Conservation (phyloP, 208 protist species). For the Wallacemonas sp. region DNA sequence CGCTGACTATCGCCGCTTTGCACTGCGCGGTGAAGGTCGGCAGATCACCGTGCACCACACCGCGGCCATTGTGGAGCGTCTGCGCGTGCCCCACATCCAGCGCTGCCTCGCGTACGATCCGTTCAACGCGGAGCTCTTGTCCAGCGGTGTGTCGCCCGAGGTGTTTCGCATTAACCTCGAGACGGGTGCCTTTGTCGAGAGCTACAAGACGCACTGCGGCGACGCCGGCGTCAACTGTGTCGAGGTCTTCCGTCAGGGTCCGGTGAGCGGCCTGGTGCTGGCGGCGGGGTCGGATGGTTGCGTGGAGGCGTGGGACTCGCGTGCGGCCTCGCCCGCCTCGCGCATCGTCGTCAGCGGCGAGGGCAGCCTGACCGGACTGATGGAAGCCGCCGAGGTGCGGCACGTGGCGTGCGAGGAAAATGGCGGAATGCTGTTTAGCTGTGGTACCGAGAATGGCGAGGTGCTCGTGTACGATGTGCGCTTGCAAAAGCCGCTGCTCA, state of each 20-base stretch:
- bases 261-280: conserved; percentile 64
- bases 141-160: conserved; percentile 70
- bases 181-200: conserved; percentile 78
- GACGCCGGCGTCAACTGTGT: conserved; percentile 65
- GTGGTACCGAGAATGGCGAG: conserved; percentile 76
- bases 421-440: conserved; percentile 77
- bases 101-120: conserved; percentile 78
- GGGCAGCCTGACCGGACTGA: conserved; percentile 36
- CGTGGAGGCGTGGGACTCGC: conserved; percentile 84
- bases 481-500: conserved; percentile 78
- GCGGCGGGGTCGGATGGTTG: conserved; percentile 74
- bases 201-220: conserved; percentile 67
- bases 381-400: conserved; percentile 49
- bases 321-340: conserved; percentile 44
- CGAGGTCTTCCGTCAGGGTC: conserved; percentile 64
- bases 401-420: conserved; percentile 50
- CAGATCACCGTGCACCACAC: conserved; percentile 87
- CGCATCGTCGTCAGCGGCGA: conserved; percentile 49
- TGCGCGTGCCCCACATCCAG: conserved; percentile 85
- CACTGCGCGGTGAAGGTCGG: conserved; percentile 73
- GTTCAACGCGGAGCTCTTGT: conserved; percentile 74
- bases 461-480: conserved; percentile 90
- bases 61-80: conserved; percentile 71
- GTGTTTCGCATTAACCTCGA: conserved; percentile 87
- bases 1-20: conserved; percentile 90